Conservation (phyloP, 75 land plant genomes). For the Pseudotsuga menziesii region DNA sequence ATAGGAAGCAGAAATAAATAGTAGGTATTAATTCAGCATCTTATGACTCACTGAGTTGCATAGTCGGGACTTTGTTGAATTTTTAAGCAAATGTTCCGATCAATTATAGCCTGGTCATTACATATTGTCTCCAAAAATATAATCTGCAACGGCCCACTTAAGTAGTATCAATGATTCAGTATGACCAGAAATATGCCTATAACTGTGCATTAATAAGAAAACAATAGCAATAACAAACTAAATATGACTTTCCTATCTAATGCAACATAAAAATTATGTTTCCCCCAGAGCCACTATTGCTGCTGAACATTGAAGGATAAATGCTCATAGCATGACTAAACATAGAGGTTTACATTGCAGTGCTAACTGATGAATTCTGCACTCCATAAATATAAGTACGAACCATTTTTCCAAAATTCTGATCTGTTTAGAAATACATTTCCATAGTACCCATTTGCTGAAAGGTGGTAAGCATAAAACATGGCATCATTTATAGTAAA, state of each 20-base stretch:
- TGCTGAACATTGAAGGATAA: not conserved
- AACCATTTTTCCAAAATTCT: too few species aligned
- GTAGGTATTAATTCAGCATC: not conserved
- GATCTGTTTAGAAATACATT: too few species aligned
- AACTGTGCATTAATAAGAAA: not conserved
- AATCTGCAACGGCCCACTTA: constrained; percentile 40
- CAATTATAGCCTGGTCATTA: constrained; percentile 81
- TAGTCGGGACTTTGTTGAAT: constrained; percentile 97
- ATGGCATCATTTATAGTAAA: too few species aligned
- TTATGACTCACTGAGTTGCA: constrained; percentile 74
- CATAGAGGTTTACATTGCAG: not conserved
- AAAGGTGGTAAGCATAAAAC: too few species aligned
- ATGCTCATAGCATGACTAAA: not conserved
- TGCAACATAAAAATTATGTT: not conserved
- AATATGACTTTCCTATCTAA: not conserved
- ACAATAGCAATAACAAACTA: not conserved
- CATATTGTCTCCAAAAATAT: constrained; percentile 97
- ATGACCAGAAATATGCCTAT: not conserved
- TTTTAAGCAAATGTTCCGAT: constrained; percentile 78
- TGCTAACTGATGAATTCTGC: not conserved
- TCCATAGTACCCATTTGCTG: too few species aligned
- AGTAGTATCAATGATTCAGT: not conserved
- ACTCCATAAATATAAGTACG: not conserved
- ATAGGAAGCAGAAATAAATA: not conserved
- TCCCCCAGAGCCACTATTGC: not conserved